A percentile compares a stretch with the other conserved stretches of the same genome.
Evolutionary conservation across 225 moss, liverwort and hornwort genomes (phyloP).

Genomic region (Pleurozium schreberi): DNA sequence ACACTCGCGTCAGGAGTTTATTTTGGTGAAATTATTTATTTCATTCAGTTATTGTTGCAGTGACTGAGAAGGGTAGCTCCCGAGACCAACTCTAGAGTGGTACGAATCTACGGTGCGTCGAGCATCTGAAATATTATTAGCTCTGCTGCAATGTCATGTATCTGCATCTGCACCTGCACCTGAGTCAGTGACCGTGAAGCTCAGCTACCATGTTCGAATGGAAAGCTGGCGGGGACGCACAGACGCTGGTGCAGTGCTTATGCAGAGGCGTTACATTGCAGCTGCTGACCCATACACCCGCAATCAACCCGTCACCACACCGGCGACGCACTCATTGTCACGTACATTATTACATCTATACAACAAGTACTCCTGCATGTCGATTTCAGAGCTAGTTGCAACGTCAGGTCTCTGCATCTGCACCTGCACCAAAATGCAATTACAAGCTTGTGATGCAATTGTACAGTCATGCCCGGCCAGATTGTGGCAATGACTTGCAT

Average conservation of each 20-base stretch:
- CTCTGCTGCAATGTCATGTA: conserved; percentile 21
- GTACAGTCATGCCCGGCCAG: background rate
- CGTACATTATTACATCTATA: background rate
- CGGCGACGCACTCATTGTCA: background rate
- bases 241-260: conserved; percentile 29
- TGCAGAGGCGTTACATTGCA: conserved; percentile 26
- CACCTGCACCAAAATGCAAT: conserved; percentile 34
- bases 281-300: background rate
- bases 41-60: background rate
- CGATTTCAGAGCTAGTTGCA: background rate
- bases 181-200: background rate
- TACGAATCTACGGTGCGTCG: background rate
- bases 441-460: background rate
- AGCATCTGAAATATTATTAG: background rate
- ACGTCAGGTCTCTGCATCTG: conserved; percentile 36
- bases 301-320: too few relatives aligned
- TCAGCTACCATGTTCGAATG: background rate
- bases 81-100: background rate
- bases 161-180: conserved; percentile 47
- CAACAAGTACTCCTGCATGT: background rate
- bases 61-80: background rate
- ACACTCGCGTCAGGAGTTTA: background rate
- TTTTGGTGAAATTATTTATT: background rate
- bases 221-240: background rate
- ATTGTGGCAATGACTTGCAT: background rate